These are phyloP conservation scores for Paramecium primaurelia DNA, from an alignment of 73 alveolate species.

Conservation along the genomic window DNA sequence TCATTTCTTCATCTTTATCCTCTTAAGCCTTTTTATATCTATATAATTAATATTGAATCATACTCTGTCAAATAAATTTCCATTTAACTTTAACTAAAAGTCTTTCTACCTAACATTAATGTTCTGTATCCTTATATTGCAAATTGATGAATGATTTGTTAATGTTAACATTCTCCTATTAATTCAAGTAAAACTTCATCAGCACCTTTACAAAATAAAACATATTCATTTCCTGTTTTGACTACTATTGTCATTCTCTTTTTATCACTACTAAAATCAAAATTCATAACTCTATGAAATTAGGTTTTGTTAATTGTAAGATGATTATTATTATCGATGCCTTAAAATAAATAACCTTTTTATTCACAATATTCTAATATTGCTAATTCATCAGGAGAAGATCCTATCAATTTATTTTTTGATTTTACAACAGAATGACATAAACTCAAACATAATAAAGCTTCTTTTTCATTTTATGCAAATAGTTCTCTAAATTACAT, in stretches of 20 bases:
- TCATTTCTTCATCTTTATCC: conserved; percentile 73
- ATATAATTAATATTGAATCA: background rate
- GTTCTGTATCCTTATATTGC: conserved; percentile 68
- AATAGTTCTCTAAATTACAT: conserved; percentile 69
- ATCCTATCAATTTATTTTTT: conserved; percentile 64
- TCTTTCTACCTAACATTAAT: conserved; percentile 63
- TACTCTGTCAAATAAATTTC: background rate
- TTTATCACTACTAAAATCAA: conserved; percentile 73
- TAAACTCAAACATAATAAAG: conserved; percentile 55
- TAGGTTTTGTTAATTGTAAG: conserved; percentile 62
- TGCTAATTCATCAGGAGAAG: conserved; percentile 82
- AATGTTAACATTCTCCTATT: conserved; percentile 39
- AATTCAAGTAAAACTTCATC: conserved; percentile 73
- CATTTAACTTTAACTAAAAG: conserved; percentile 51
- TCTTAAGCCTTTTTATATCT: conserved; percentile 9
- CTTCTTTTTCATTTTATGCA: conserved; percentile 55
- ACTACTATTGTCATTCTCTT: conserved; percentile 76
- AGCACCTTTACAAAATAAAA: conserved; percentile 93
- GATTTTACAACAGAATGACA: conserved; percentile 68
- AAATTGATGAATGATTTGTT: background rate
- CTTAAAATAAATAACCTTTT: conserved; percentile 70
- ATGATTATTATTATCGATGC: conserved; percentile 65
- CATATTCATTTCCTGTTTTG: conserved; percentile 65
- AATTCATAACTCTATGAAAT: background rate
- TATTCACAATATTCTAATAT: conserved; percentile 69